These are phyloP conservation scores for Aspergillus ruber DNA, from an alignment of 2,329 filamentous ascomycete species.

Conservation along the genomic window DNA sequence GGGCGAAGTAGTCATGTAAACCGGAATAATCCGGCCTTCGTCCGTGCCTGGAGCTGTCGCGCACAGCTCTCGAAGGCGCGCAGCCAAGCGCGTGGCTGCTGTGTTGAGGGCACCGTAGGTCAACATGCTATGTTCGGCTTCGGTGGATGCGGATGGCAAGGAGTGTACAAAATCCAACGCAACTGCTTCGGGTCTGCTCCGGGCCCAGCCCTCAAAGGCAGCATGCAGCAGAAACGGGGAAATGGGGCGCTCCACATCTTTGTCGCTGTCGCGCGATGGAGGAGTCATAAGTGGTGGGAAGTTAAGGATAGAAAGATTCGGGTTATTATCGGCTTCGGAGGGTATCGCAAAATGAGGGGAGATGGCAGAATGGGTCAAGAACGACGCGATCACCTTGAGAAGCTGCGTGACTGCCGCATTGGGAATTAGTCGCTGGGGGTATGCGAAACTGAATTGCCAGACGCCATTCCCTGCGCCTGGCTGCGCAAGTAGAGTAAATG, in stretches of 20 bases:
- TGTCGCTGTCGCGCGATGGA: conserved; percentile 7
- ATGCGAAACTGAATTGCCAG: conserved; percentile 13
- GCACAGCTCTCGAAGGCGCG: conserved; percentile 11
- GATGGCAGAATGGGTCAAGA: conserved; percentile 5
- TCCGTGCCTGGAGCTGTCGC: neutral
- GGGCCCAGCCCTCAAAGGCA: conserved; percentile 21
- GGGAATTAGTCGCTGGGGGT: conserved; percentile 14
- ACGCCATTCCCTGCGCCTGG: neutral
- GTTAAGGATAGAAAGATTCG: conserved; percentile 19
- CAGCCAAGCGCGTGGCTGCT: conserved; percentile 17
- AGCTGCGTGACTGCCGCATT: conserved; percentile 14
- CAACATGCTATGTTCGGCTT: conserved; percentile 17
- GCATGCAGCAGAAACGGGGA: conserved; percentile 16
- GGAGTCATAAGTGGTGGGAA: conserved; percentile 20
- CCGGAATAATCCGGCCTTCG: conserved; percentile 18
- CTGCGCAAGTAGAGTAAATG: conserved; percentile 11
- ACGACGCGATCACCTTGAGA: conserved; percentile 9
- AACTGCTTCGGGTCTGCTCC: conserved; percentile 13
- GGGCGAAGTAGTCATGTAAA: conserved; percentile 26
- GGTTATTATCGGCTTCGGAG: conserved; percentile 2
- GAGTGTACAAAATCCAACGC: conserved; percentile 23
- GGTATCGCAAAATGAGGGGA: conserved; percentile 7
- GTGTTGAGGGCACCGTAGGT: conserved; percentile 19
- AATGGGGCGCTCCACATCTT: conserved; percentile 1
- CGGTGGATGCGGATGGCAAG: conserved; percentile 9